phyloP scores from a whole-genome alignment of 1,284 basidiomycete species.

The Pterula multifida region DNA sequence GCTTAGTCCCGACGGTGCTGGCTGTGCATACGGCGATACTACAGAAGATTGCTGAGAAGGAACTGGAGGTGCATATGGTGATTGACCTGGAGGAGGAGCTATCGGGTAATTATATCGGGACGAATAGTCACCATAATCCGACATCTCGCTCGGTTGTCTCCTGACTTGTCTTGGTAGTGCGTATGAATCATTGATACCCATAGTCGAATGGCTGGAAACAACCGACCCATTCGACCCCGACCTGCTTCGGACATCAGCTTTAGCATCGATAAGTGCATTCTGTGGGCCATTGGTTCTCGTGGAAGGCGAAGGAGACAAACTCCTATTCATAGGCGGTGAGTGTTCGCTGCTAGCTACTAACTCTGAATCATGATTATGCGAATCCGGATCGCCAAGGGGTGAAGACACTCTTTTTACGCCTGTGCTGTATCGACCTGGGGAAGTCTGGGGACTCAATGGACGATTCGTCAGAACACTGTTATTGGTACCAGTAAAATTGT shows the following conservation, averaged over 20 bases:
- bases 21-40: neutral
- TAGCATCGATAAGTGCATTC: conserved; percentile 9
- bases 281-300: conserved; percentile 7
- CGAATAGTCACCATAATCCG: conserved; percentile 15
- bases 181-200: conserved; percentile 27
- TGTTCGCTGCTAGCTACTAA: neutral
- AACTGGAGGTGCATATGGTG: neutral
- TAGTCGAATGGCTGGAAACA: conserved; percentile 24
- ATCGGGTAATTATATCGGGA: conserved; percentile 16
- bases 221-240: conserved; percentile 41
- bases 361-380: neutral
- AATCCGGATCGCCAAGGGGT: neutral
- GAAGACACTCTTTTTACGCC: neutral
- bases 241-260: conserved; percentile 19
- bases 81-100: neutral
- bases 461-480: neutral
- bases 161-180: conserved; percentile 19
- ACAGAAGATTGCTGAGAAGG: neutral
- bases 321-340: neutral
- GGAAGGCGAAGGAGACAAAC: conserved; percentile 4
- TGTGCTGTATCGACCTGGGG: neutral
- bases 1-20: neutral
- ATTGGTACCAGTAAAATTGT: neutral
- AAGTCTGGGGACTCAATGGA: neutral
- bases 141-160: conserved; percentile 14